Percentiles rank a stretch among this genome's conserved stretches.
These are phyloP conservation scores for Domatiomyces globalis DNA, from an alignment of 2,329 filamentous ascomycete genomes.

Conservation along the genomic window DNA sequence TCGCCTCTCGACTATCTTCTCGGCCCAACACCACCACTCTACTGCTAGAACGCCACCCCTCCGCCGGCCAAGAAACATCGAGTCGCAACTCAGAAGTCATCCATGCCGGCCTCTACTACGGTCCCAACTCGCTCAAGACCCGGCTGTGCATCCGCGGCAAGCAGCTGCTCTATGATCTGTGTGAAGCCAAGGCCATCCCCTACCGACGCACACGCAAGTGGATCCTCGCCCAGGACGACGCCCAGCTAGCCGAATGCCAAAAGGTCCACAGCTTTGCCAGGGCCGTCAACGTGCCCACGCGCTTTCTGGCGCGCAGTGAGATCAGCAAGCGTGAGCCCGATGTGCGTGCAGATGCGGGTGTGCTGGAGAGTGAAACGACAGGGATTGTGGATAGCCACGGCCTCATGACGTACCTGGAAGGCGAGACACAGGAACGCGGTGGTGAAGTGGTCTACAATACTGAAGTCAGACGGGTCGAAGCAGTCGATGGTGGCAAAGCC, in stretches of 20 bases:
- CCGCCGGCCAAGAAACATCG: constrained; percentile 71
- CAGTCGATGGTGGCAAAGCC: constrained; percentile 35
- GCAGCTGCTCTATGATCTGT: constrained; percentile 64
- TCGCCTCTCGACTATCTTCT: constrained; percentile 56
- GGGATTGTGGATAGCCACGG: constrained; percentile 83
- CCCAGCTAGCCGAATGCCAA: constrained; percentile 47
- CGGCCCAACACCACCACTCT: constrained; percentile 51
- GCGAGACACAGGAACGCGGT: constrained; percentile 60
- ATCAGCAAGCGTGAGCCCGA: constrained; percentile 54
- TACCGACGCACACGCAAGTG: constrained; percentile 75
- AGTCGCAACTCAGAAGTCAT: constrained; percentile 89
- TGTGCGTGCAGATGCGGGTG: constrained; percentile 55
- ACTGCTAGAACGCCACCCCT: constrained; percentile 63
- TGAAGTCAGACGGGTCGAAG: constrained; percentile 46
- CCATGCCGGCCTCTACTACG: constrained; percentile 90
- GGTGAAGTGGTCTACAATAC: constrained; percentile 61
- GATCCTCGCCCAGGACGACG: constrained; percentile 74
- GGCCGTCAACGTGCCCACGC: constrained; percentile 49
- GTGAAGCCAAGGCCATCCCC: constrained; percentile 49
- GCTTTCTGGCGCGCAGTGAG: constrained; percentile 53
- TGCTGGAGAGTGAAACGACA: constrained; percentile 72
- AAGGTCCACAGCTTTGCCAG: constrained; percentile 41
- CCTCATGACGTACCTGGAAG: constrained; percentile 68
- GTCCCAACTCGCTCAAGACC: constrained; percentile 61
- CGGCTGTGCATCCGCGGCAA: constrained; percentile 66